Base-by-base conservation (phyloP, 2,329 filamentous ascomycete genomes). In the Microdochium nivale region DNA sequence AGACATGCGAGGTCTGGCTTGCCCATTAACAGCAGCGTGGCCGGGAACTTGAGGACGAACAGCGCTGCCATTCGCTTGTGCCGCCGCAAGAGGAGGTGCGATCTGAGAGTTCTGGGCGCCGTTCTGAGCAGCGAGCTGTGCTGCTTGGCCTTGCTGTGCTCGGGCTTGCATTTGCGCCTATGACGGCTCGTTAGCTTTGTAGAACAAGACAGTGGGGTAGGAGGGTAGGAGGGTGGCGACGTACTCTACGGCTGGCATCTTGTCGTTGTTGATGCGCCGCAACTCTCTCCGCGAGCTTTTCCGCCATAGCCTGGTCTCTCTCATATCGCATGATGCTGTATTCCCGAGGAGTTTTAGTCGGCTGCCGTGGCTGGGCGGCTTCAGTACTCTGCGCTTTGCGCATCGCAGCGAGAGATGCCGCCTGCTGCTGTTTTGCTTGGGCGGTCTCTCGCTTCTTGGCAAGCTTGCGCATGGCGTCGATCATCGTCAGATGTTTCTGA, bases 391-490 rank as follows among this genome's bases (percentile, higher is more conserved):
- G 40, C 23, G 83, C 79, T 68, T 96, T 96, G 51, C 94, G 84
- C 67, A 89, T 83, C 30, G 87, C 87, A 48, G 89, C 88, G 52
- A 90, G 81, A 55, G 81, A 80, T 11, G 85, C 81, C 54, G 83
- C 79, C 64, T 96, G 90, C 63, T 92, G 87, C 65, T 94, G 88
- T 72, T 97, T 97, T 64, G 94, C 90, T 25, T 83, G 74, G 25
- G 82, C 79, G 11, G 87, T 87, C 70, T 99, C 94, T 25, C 92
- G 83, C 70, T 96, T 97, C 75, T 96, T 95, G 1, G 91, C 91
- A 48, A 96, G 69, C 66, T 97, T 99, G 43, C 91, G 83, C 89
- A 97, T 96, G 2, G 88, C 88, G 68, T 97, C 92, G 58, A 99
- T 85, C 61, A 97, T 78, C 47, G 87, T 88, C 52, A 97, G 74